Evolutionary conservation across 352 stramenopile genomes (phyloP), one percentile per base, ranked within the genome.

Genomic region (Phytophthora meadii): DNA sequence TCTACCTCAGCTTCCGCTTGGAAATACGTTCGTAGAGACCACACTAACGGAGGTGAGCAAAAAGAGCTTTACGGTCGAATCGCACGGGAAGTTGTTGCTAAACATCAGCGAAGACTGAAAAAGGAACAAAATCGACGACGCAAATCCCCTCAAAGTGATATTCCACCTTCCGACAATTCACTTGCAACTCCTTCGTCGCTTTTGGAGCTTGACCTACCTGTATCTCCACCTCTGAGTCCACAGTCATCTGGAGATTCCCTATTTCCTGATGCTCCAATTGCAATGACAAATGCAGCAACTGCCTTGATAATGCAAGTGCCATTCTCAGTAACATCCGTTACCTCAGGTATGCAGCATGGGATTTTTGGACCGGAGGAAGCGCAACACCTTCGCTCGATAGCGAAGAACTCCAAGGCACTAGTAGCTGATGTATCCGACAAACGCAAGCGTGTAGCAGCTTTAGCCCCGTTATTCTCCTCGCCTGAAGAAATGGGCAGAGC

Each of bases 1-100:
- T 34, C 51, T 19, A 40, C 61, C 12, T 51, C 52, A 15, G 36
- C 61, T 3, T 68, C 66, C 1, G 66, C 75, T 14, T 89, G 80
- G 77, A 87, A 87, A 53, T 89, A 81, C n/a, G 68, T 82, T 11
- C 74, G 77, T 47, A 63, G 49, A 6, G 68, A 76, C 14, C 76
- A 83, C 25, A 41, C 66, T 6, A 47, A 47, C 22, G 61, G 63
- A 15, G 70, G 79, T n/a, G 52, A 60, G 17, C 60, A 77, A 24
- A 80, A 77, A 8, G 61, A 72, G 0, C 36, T 74, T 2, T 72
- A 77, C 41, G 52, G 74, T 22, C 62, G 47, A 4, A 81, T 89
- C 27, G 78, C 77, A 0, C 17, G 53, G 7, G 74, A 87, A 41
- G 74, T 87, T 0, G 62, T 83, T 24, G 63, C 65, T 1, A 82